A percentile compares a stretch with the other conserved stretches of the same genome.
Evolutionary conservation across 768 basidiomycete species (phyloP).

Genomic region (Cystoderma amianthinum): DNA sequence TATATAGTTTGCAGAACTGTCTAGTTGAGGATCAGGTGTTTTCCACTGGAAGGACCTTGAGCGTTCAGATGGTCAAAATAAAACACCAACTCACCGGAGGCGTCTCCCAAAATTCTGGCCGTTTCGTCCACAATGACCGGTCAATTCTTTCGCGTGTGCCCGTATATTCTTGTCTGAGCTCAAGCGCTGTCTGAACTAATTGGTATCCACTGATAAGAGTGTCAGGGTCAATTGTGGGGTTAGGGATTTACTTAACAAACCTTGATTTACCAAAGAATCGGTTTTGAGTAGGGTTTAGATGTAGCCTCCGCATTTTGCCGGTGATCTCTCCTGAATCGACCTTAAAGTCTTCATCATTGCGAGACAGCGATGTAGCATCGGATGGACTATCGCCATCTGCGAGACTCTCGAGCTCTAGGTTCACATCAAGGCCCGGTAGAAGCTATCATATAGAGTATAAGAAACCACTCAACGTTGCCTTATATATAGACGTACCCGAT

Average conservation of each 20-base stretch:
- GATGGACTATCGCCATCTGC: conserved; percentile 28
- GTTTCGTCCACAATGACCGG: conserved; percentile 19
- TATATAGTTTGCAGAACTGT: conserved; percentile 17
- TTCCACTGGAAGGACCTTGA: conserved; percentile 22
- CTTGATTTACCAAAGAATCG: conserved; percentile 42
- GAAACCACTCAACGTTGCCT: not conserved
- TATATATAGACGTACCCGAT: conserved; percentile 31
- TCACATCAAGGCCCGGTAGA: conserved; percentile 58
- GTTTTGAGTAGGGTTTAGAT: conserved; percentile 27
- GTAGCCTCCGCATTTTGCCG: conserved; percentile 25
- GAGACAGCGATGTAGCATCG: conserved; percentile 15
- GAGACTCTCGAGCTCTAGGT: conserved; percentile 44
- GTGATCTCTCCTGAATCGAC: conserved; percentile 17
- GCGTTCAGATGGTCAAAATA: conserved; percentile 1
- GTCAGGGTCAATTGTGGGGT: not conserved
- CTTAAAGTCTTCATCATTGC: conserved; percentile 25
- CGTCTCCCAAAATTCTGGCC: conserved; percentile 43
- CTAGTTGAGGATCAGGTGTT: conserved; percentile 12
- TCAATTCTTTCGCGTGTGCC: conserved; percentile 14
- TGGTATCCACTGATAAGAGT: conserved; percentile 32
- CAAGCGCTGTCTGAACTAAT: conserved; percentile 46
- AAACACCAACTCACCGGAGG: conserved; percentile 29
- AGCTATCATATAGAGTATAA: conserved; percentile 8
- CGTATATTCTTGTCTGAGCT: conserved; percentile 47
- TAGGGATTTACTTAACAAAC: not conserved